A percentile compares a stretch with the other conserved stretches of the same genome.
Conservation (phyloP, 1,139 yeast genomes). For the Yamadazyma sp. region DNA sequence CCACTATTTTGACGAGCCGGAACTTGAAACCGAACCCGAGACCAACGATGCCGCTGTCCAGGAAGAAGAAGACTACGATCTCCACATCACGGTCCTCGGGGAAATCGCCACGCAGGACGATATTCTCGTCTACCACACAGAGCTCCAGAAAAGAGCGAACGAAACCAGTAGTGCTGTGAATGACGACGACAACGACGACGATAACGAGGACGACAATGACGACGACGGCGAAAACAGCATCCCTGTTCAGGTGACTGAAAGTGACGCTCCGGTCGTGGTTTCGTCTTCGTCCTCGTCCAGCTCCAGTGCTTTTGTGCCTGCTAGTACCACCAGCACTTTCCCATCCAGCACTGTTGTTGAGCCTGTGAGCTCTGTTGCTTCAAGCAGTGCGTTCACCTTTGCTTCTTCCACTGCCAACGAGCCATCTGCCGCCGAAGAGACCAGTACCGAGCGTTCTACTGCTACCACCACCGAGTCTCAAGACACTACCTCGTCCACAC, state of each 20-base stretch:
- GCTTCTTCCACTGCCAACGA: conserved; percentile 2
- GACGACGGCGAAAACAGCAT: conserved; percentile 5
- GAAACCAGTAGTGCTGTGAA: not conserved
- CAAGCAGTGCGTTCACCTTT: not conserved
- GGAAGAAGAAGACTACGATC: not conserved
- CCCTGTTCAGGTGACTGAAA: no score
- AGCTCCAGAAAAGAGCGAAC: conserved; percentile 2
- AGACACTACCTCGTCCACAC: not conserved
- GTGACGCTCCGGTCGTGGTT: no score
- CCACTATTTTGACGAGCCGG: no score
- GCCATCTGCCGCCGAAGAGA: conserved; percentile 4
- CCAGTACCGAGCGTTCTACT: conserved; percentile 1
- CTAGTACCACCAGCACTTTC: not conserved
- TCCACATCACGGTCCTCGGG: not conserved
- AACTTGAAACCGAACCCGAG: not conserved
- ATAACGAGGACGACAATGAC: conserved; percentile 7
- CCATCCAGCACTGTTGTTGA: not conserved
- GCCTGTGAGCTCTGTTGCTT: not conserved
- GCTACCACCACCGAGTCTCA: not conserved
- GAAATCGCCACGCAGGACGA: not conserved
- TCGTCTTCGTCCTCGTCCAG: conserved; percentile 1
- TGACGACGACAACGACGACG: not conserved
- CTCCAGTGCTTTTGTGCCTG: not conserved
- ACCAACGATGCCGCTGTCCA: not conserved
- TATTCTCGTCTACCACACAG: not conserved